Evolutionary conservation across 2,329 filamentous ascomycete species (phyloP).

Genomic region (Parastagonospora nodorum): DNA sequence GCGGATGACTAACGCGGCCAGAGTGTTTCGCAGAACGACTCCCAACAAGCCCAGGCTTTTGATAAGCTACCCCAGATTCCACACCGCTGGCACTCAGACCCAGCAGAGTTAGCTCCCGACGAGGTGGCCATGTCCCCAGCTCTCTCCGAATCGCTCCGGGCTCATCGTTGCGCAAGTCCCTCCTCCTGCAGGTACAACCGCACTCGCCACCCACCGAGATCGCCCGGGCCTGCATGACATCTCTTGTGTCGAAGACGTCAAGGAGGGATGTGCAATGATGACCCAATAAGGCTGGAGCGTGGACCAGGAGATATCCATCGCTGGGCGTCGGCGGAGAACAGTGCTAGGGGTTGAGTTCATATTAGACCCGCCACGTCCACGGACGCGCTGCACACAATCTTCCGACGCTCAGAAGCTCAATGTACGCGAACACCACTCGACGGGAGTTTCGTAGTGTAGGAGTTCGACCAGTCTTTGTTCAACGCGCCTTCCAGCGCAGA

Average conservation of each 20-base stretch:
- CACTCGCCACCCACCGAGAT: conserved; percentile 23
- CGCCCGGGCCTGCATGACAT: conserved; percentile 22
- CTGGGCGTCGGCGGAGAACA: too few relatives aligned
- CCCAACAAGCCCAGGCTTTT: conserved; percentile 17
- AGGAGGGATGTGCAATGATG: not conserved
- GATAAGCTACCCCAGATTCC: conserved; percentile 38
- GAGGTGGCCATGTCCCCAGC: conserved; percentile 19
- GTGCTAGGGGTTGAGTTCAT: too few relatives aligned
- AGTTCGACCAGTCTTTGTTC: too few relatives aligned
- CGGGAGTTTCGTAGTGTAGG: too few relatives aligned
- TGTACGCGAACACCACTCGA: too few relatives aligned
- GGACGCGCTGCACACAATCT: too few relatives aligned
- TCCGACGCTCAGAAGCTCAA: too few relatives aligned
- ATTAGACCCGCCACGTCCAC: too few relatives aligned
- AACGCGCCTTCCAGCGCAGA: too few relatives aligned
- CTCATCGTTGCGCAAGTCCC: conserved; percentile 21
- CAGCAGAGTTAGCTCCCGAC: conserved; percentile 32
- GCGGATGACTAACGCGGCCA: conserved; percentile 25
- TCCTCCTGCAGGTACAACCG: conserved; percentile 42
- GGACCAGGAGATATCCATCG: not conserved
- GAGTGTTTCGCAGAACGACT: conserved; percentile 9
- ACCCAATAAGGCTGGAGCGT: not conserved
- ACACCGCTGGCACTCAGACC: conserved; percentile 27
- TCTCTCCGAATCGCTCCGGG: conserved; percentile 24
- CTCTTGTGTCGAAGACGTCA: not conserved